phyloP scores from a whole-genome alignment of 441 rosid genomes.

The Populus hybrid region DNA sequence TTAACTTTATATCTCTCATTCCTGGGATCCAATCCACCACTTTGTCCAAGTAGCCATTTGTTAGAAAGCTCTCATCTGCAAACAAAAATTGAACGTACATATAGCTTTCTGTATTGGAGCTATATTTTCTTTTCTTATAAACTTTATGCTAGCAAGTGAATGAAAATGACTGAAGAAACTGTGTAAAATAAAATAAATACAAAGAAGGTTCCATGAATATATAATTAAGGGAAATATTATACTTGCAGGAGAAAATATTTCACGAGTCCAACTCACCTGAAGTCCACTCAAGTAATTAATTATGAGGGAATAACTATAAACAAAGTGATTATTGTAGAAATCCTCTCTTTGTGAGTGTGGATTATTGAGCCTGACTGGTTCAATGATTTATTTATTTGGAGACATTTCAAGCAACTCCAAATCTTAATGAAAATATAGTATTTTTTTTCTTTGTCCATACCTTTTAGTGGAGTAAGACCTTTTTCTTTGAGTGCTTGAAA shows the following conservation, averaged over 20 bases:
- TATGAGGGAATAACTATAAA: too few species aligned
- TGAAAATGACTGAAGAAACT: not conserved
- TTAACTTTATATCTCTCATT: not conserved
- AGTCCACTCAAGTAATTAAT: too few species aligned
- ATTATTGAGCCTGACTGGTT: too few species aligned
- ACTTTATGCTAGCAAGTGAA: not conserved
- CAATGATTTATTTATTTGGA: too few species aligned
- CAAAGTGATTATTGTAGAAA: too few species aligned
- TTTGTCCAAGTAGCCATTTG: conserved; percentile 7
- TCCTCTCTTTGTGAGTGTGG: too few species aligned
- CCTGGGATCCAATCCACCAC: conserved; percentile 7
- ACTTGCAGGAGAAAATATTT: not conserved
- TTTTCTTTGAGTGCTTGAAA: not conserved
- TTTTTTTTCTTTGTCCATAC: not conserved
- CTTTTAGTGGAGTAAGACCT: not conserved
- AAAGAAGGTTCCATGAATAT: not conserved
- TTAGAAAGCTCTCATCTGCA: conserved; percentile 1
- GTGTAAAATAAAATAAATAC: not conserved
- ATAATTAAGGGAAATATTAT: not conserved
- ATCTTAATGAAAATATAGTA: not conserved
- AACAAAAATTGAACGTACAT: not conserved
- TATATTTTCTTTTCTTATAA: too few species aligned
- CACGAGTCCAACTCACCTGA: too few species aligned
- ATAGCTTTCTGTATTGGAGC: not conserved
- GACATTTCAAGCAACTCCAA: too few species aligned